A percentile compares a stretch with the other conserved stretches of the same genome.
Evolutionary conservation across 2,329 filamentous ascomycete species (phyloP).

Genomic region (Mycosphaerella sp.): DNA sequence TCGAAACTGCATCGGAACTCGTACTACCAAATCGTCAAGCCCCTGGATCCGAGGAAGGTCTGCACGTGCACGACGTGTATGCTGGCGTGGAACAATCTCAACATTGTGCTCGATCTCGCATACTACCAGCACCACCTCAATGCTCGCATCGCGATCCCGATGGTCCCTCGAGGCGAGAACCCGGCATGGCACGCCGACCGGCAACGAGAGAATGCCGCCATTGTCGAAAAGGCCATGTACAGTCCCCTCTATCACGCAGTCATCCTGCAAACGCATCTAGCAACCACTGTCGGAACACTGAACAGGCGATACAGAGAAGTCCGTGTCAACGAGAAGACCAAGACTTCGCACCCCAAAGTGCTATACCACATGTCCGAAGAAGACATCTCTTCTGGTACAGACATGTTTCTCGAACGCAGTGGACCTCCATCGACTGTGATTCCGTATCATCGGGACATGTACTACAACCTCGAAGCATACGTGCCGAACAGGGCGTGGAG

Average conservation of each 20-base stretch:
- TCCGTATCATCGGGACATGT: conserved; percentile 52
- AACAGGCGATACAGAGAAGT: conserved; percentile 24
- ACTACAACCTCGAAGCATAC: conserved; percentile 54
- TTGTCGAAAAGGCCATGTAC: conserved; percentile 43
- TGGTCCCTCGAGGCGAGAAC: conserved; percentile 43
- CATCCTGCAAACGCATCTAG: conserved; percentile 45
- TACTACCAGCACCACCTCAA: conserved; percentile 52
- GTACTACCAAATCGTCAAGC: conserved; percentile 50
- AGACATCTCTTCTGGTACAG: conserved; percentile 44
- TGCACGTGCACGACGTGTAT: conserved; percentile 55
- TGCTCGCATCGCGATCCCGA: conserved; percentile 46
- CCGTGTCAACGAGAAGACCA: conserved; percentile 20
- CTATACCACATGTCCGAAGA: conserved; percentile 43
- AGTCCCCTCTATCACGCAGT: conserved; percentile 48
- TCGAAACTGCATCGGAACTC: conserved; percentile 45
- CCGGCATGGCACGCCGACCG: conserved; percentile 49
- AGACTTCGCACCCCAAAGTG: conserved; percentile 10
- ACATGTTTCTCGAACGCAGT: conserved; percentile 46
- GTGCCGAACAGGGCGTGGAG: conserved; percentile 52
- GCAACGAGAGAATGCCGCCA: conserved; percentile 38
- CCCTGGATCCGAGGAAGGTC: conserved; percentile 42
- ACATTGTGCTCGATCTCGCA: conserved; percentile 50
- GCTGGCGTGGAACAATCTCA: conserved; percentile 52
- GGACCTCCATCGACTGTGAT: conserved; percentile 50
- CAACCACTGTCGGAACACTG: conserved; percentile 43